Evolutionary conservation across 768 basidiomycete genomes (phyloP), one percentile per base, ranked within the genome.

Genomic region (Termitomyces eurrhizus): DNA sequence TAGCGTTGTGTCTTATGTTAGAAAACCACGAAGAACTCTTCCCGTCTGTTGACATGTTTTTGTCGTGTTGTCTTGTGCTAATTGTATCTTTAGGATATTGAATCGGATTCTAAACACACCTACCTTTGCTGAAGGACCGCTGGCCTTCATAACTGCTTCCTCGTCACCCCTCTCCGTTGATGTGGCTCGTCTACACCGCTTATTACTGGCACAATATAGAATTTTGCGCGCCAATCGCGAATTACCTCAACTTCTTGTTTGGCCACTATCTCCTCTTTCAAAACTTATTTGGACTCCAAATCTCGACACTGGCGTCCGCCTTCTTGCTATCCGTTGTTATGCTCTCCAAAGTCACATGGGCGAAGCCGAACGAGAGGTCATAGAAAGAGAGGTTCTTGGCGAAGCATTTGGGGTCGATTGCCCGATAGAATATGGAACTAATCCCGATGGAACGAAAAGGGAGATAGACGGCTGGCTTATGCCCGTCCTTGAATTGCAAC

Each of bases 121-220:
- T 49, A 65, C 68, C 45, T 78, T 82, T 59, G 70, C 72, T 60
- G 69, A 77, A 16, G 86, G 90, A 1, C 88, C 87, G 2, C 69
- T 95, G 11, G 70, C 75, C 2, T 75, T 80, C 69, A 67, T 85
- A 21, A 66, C 76, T 5, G 65, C 75, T 49, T 59, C 66, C 9
- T 59, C 74, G 3, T 68, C 70, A n/a, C 60, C 66, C 2, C 60
- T 78, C 6, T 67, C 74, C 2, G 59, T 77, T 52, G 78, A 86
- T 41, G 57, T 71, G 6, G 67, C 68, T 21, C 78, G 80, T n/a
- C 73, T 95, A 13, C 91, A 95, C 26, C 77, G 78, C 53, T 71
- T 90, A 0, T 80, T 97, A 36, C 78, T 96, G 48, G 83, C 90
- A 0, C 92, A 95, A 67, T 90, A 90, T 68, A 87, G 95, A 42